Percentiles rank a stretch among this genome's conserved stretches.
Evolutionary conservation across 805 yeast genomes (phyloP).

Genomic region (Candida sithepensis): DNA sequence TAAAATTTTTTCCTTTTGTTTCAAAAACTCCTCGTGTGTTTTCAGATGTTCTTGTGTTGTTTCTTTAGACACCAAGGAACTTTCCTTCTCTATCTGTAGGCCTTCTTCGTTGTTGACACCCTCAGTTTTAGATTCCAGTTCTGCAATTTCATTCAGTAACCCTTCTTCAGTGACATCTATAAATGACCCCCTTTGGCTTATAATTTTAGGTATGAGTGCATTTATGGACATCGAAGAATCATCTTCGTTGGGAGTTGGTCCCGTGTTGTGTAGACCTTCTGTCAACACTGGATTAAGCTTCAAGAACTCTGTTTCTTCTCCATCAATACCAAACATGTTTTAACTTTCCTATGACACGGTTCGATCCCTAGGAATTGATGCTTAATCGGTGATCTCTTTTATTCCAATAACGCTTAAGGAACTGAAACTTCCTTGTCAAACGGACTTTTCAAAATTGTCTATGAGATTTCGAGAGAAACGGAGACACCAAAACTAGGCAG

Average conservation of each 20-base stretch:
- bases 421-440: too few species aligned
- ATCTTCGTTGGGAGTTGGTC: background rate
- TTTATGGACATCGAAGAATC: conserved; percentile 32
- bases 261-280: conserved; percentile 3
- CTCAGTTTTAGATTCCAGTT: conserved; percentile 1
- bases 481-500: too few species aligned
- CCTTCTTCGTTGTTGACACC: conserved; percentile 18
- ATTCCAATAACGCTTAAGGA: too few species aligned
- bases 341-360: too few species aligned
- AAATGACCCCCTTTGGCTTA: conserved; percentile 59
- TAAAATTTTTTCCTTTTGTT: conserved; percentile 50
- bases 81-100: background rate
- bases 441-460: too few species aligned
- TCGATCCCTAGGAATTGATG: too few species aligned
- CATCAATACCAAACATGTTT: background rate
- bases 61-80: background rate
- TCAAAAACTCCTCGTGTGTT: conserved; percentile 40
- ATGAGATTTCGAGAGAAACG: too few species aligned
- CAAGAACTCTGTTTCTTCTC: conserved; percentile 1
- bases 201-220: conserved; percentile 56
- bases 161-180: conserved; percentile 54
- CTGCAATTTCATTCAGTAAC: conserved; percentile 42
- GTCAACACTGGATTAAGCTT: conserved; percentile 14
- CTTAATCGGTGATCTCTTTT: too few species aligned
- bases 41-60: background rate